phyloP scores from a whole-genome alignment of 177 flowering plant species.

The Vitis hybrid region DNA sequence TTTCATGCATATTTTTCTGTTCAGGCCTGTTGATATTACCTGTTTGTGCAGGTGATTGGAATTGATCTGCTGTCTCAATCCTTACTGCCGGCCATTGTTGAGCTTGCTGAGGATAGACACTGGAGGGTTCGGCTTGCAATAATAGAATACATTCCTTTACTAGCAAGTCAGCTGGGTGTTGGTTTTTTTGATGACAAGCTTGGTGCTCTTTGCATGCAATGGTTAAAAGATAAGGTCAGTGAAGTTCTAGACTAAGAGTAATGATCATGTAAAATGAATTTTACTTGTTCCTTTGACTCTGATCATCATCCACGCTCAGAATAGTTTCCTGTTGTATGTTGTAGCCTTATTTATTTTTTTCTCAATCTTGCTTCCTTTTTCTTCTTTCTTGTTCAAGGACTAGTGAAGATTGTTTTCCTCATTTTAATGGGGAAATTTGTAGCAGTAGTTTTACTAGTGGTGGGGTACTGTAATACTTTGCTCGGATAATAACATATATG shows the following conservation, averaged over 20 bases:
- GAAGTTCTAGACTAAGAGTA: not conserved
- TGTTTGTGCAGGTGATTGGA: constrained; percentile 84
- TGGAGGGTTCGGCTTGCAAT: constrained; percentile 98
- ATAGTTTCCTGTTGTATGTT: no score
- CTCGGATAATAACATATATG: no score
- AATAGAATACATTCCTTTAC: constrained; percentile 85
- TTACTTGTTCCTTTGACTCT: not conserved
- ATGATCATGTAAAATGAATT: not conserved
- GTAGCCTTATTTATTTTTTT: no score
- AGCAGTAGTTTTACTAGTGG: no score
- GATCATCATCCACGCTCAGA: no score
- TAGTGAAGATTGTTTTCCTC: no score
- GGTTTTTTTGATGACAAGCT: constrained; percentile 96
- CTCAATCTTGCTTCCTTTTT: no score
- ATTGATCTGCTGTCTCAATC: constrained; percentile 94
- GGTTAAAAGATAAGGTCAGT: constrained; percentile 93
- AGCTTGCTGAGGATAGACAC: constrained; percentile 98
- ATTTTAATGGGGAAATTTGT: no score
- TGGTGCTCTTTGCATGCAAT: constrained; percentile 99
- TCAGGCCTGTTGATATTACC: not conserved
- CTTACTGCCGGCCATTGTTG: constrained; percentile 88
- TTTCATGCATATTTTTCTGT: not conserved
- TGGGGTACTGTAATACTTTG: no score
- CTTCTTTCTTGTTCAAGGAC: no score
- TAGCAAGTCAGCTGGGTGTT: constrained; percentile 95